These are phyloP conservation scores for Tetrahymena thermophila DNA, from an alignment of 73 alveolate genomes.

Conservation along the genomic window DNA sequence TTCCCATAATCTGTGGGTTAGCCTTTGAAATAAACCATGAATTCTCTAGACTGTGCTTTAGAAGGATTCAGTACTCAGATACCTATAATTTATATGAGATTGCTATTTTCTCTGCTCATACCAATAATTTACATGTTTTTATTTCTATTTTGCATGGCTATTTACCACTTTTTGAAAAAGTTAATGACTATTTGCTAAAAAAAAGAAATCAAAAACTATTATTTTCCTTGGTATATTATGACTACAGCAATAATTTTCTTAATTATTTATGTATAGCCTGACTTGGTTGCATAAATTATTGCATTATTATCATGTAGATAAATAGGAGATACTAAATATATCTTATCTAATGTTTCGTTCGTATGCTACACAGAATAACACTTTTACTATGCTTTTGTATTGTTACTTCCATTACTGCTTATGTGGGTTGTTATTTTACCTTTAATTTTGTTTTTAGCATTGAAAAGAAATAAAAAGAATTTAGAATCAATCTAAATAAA, in stretches of 20 bases:
- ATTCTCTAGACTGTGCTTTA: background rate
- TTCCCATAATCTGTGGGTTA: background rate
- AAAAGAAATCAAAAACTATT: too few relatives aligned
- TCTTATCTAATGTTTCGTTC: background rate
- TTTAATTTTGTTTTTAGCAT: background rate
- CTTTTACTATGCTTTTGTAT: background rate
- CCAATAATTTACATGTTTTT: background rate
- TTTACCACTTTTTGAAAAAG: too few relatives aligned
- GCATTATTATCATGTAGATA: conserved; percentile 8
- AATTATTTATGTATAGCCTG: too few relatives aligned
- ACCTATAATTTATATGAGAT: background rate
- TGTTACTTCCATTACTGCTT: conserved; percentile 2
- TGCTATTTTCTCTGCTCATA: background rate
- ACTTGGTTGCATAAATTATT: too few relatives aligned
- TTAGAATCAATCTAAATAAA: background rate
- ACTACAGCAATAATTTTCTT: too few relatives aligned
- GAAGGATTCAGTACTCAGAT: background rate
- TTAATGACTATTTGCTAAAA: too few relatives aligned
- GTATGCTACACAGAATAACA: conserved; percentile 12
- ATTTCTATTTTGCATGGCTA: background rate
- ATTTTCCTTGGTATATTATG: too few relatives aligned
- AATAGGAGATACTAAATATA: background rate
- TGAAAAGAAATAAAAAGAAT: background rate
- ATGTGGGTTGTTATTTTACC: conserved; percentile 15
- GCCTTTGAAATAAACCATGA: conserved; percentile 1